Evolutionary conservation across 73 alveolate genomes (phyloP).

Genomic region (Halteria grandinella): DNA sequence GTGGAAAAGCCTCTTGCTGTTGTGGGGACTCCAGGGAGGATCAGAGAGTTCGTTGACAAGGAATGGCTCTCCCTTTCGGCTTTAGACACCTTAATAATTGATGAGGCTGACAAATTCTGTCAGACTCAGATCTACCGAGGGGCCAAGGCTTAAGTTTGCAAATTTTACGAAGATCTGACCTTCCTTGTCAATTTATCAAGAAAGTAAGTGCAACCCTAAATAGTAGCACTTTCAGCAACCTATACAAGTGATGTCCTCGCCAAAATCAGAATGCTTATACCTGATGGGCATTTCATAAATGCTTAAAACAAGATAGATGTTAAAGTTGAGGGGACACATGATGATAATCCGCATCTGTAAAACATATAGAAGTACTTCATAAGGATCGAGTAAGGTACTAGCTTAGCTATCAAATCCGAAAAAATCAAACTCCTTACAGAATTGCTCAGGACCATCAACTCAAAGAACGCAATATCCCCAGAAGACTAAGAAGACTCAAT

Average conservation of each 20-base stretch:
- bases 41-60: slow-evolving; percentile 63
- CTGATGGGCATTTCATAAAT: too few relatives aligned
- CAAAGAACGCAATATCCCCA: too few relatives aligned
- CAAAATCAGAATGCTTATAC: too few relatives aligned
- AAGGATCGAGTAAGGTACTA: too few relatives aligned
- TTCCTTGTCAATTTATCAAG: not conserved
- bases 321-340: too few relatives aligned
- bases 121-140: not conserved
- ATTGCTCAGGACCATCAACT: too few relatives aligned
- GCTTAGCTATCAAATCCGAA: too few relatives aligned
- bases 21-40: slow-evolving; percentile 74
- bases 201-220: not conserved
- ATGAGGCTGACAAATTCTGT: slow-evolving; percentile 75
- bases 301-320: too few relatives aligned
- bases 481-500: not conserved
- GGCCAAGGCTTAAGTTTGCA: not conserved
- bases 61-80: slow-evolving; percentile 59
- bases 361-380: too few relatives aligned
- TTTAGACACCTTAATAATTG: slow-evolving; percentile 64
- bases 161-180: slow-evolving; percentile 20
- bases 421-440: too few relatives aligned
- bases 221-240: slow-evolving; percentile 36
- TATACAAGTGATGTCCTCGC: slow-evolving; percentile 3
- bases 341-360: too few relatives aligned
- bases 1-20: slow-evolving; percentile 59